Evolutionary conservation across 2,329 filamentous ascomycete genomes (phyloP), one percentile per base, ranked within the genome.

Genomic region (Aspergillus sp.): DNA sequence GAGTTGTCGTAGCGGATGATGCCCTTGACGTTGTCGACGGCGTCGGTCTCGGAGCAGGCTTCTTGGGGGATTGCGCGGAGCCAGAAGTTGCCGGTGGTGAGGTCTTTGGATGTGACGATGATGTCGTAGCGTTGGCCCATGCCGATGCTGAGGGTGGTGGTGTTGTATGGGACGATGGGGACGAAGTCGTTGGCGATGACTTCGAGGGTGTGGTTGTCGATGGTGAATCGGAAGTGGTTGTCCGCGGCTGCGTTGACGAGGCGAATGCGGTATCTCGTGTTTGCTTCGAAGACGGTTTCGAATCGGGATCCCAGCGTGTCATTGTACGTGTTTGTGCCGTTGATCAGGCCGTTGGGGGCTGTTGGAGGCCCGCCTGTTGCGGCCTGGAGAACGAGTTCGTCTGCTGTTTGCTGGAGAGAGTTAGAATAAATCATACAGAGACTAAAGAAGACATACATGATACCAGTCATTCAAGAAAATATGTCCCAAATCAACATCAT

Each of bases 151-250:
- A 81, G 39, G 13, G 63, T 65, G 0, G 69, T 66, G 1, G 78
- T 74, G 1, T 62, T 61, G 47, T 76, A 84, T 0, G 81, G 80
- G 26, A 68, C 54, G 27, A 85, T 70, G 2, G 80, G 77, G 0
- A 83, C 76, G 5, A 83, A 62, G 46, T 83, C 82, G 11, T 63
- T 66, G 0, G 73, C 69, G 33, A 85, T 79, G 32, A 85, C 78
- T 0, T 68, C 75, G 51, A 85, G 58, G 0, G 57, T 71, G 58
- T 85, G 81, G 40, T 75, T 72, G 33, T 74, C 70, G 28, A 73
- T 66, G 37, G 60, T 65, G 55, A 84, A 80, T 36, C 53, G 56
- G 41, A 53, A 64, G 27, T 52, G 46, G 1, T 51, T 58, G n/a
- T 61, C 53, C 6, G 50, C 47, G 0, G 57, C 58, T 4, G 50